phyloP scores from a whole-genome alignment of 2,329 filamentous ascomycete species.

The Alternaria incomplexa region DNA sequence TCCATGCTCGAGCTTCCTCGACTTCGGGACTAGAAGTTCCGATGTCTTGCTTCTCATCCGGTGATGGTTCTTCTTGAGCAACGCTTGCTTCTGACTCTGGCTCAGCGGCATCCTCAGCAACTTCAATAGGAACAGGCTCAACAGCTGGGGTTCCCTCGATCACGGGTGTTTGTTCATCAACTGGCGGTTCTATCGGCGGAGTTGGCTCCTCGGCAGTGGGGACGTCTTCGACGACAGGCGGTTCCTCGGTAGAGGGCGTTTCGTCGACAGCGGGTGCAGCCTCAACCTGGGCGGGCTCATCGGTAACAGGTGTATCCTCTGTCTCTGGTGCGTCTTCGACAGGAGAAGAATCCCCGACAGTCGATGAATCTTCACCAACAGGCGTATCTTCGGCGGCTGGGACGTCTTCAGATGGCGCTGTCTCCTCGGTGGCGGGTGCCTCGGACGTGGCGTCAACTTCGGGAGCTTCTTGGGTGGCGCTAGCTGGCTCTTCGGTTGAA shows the following conservation, averaged over 20 bases:
- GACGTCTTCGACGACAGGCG: neutral
- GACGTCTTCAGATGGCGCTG: neutral
- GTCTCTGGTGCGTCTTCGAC: neutral
- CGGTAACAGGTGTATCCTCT: neutral
- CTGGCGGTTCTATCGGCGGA: neutral
- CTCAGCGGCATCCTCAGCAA: neutral
- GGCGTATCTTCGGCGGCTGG: neutral
- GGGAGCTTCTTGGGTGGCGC: neutral
- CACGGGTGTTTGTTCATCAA: neutral
- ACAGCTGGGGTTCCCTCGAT: neutral
- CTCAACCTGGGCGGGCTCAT: neutral
- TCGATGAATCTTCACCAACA: neutral
- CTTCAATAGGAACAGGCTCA: conserved; percentile 8
- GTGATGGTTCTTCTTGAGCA: neutral
- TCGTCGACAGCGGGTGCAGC: neutral
- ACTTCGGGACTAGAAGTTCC: neutral
- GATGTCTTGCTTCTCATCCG: neutral
- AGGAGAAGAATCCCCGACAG: neutral
- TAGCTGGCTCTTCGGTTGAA: neutral
- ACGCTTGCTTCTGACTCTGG: neutral
- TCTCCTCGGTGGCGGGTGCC: conserved; percentile 2
- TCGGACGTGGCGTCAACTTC: neutral
- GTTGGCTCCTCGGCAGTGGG: neutral
- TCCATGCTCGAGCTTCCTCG: neutral
- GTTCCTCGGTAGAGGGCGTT: neutral